Evolutionary conservation across 495 filamentous ascomycete species (phyloP).

Genomic region (Penicillium nucicola): DNA sequence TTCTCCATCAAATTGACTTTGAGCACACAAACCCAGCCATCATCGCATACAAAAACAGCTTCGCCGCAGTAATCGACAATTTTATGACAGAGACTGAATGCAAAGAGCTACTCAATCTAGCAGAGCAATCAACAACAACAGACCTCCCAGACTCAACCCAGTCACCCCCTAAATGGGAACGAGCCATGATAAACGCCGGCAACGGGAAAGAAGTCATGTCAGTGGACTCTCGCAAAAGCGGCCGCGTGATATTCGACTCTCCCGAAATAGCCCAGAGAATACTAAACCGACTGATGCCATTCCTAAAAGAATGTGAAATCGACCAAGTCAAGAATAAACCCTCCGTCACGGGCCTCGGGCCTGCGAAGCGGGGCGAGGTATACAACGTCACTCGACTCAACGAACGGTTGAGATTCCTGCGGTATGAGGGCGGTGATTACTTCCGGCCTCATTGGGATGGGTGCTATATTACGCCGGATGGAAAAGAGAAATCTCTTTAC

Average conservation of each 20-base stretch:
- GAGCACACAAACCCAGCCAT: slow-evolving; percentile 41
- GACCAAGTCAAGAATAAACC: slow-evolving; percentile 34
- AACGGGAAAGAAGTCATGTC: slow-evolving; percentile 54
- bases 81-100: slow-evolving; percentile 61
- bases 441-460: slow-evolving; percentile 80
- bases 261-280: slow-evolving; percentile 58
- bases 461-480: slow-evolving; percentile 57
- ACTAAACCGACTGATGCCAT: slow-evolving; percentile 54
- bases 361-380: slow-evolving; percentile 40
- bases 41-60: slow-evolving; percentile 50
- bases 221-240: slow-evolving; percentile 61
- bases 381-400: slow-evolving; percentile 64
- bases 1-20: slow-evolving; percentile 48
- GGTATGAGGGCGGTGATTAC: slow-evolving; percentile 71
- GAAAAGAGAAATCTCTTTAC: slow-evolving; percentile 58
- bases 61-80: slow-evolving; percentile 64
- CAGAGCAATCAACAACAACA: slow-evolving; percentile 41
- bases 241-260: slow-evolving; percentile 72
- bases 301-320: slow-evolving; percentile 39
- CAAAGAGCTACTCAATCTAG: slow-evolving; percentile 50
- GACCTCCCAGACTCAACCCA: slow-evolving; percentile 2
- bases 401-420: slow-evolving; percentile 76
- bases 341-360: slow-evolving; percentile 44
- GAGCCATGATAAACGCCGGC: slow-evolving; percentile 61
- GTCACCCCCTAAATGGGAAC: slow-evolving; percentile 26